Evolutionary conservation across 345 rosid species (phyloP).

Genomic region (Populus pruinosa): DNA sequence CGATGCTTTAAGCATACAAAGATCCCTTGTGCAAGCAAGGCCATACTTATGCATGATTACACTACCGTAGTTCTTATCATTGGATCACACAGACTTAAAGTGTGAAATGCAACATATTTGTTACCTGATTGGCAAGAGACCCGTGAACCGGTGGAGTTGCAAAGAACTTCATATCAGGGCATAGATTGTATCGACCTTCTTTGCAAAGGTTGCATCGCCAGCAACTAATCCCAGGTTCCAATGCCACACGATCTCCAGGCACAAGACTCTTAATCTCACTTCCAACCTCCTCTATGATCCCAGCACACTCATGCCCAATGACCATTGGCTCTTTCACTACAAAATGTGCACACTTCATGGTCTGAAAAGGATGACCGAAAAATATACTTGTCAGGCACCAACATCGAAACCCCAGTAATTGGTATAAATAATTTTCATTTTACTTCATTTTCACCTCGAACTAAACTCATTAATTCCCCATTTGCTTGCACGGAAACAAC

Average conservation of each 20-base stretch:
- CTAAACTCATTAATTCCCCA: background rate
- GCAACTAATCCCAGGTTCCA: constrained; percentile 93
- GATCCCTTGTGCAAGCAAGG: background rate
- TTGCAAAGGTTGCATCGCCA: constrained; percentile 68
- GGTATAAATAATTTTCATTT: background rate
- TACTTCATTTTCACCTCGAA: background rate
- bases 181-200: constrained; percentile 80
- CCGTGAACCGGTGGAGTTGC: constrained; percentile 94
- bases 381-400: background rate
- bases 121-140: constrained; percentile 82
- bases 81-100: background rate
- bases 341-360: constrained; percentile 63
- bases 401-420: background rate
- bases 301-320: constrained; percentile 97
- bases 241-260: constrained; percentile 74
- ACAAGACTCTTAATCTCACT: constrained; percentile 62
- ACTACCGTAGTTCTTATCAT: no score
- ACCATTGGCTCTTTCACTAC: constrained; percentile 94
- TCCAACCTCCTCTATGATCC: constrained; percentile 82
- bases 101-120: background rate
- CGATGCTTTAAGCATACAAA: background rate
- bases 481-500: no score
- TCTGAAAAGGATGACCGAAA: constrained; percentile 28
- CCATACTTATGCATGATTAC: background rate
- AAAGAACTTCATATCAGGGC: constrained; percentile 91